A percentile compares a stretch with the other conserved stretches of the same genome.
These are phyloP conservation scores for Alternaria gaisen DNA, from an alignment of 2,329 filamentous ascomycete species.

Conservation along the genomic window DNA sequence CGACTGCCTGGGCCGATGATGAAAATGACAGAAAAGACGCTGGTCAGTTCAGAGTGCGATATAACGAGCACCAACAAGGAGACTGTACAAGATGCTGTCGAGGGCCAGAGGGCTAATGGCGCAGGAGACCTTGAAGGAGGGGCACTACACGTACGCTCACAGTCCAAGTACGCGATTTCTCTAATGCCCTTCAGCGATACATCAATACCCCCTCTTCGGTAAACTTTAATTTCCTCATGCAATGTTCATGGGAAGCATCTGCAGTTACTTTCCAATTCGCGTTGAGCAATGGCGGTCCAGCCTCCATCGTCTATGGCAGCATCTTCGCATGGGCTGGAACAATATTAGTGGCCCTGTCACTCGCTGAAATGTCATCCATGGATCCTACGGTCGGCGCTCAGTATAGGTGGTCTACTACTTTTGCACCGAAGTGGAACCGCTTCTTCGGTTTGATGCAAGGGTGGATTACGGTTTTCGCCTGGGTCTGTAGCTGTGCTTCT, in stretches of 20 bases:
- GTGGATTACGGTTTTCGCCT: constrained; percentile 53
- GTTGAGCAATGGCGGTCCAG: constrained; percentile 39
- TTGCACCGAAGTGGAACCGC: constrained; percentile 31
- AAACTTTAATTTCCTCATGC: constrained; percentile 37
- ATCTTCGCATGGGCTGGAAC: constrained; percentile 38
- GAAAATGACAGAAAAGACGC: not conserved
- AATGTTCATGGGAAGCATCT: constrained; percentile 39
- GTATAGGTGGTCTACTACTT: constrained; percentile 38
- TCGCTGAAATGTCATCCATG: constrained; percentile 44
- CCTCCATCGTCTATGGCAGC: constrained; percentile 38
- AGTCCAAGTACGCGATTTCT: not conserved
- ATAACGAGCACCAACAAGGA: not conserved
- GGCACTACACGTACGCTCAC: not conserved
- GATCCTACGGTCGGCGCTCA: constrained; percentile 42
- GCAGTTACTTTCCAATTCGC: constrained; percentile 38
- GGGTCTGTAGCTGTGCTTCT: constrained; percentile 43
- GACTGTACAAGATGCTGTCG: constrained; percentile 24
- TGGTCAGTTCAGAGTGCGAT: not conserved
- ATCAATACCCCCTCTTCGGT: constrained; percentile 34
- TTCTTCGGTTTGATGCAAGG: constrained; percentile 41
- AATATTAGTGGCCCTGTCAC: constrained; percentile 42
- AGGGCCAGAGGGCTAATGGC: constrained; percentile 20
- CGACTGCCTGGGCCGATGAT: not conserved
- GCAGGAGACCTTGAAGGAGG: constrained; percentile 21
- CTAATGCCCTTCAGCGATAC: constrained; percentile 28